Conservation (phyloP, 768 basidiomycete genomes). For the Paxillus involutus region DNA sequence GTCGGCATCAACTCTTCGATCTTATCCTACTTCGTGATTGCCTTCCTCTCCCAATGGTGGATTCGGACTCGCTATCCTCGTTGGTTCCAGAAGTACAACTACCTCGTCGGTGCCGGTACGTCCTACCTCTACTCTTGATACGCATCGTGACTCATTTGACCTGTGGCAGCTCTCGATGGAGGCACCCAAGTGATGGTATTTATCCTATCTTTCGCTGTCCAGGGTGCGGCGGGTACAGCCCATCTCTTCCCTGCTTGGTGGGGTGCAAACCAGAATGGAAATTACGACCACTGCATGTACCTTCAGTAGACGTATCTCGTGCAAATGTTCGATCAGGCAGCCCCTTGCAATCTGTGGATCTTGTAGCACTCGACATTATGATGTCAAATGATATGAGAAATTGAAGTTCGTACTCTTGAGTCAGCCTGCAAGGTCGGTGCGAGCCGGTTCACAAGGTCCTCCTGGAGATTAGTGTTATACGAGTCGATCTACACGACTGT, state of each 20-base stretch:
- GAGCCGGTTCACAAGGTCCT: constrained; percentile 92
- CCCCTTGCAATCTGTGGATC: not conserved
- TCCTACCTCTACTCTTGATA: not conserved
- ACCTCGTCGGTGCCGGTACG: constrained; percentile 41
- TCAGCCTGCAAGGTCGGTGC: constrained; percentile 67
- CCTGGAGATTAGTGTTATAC: constrained; percentile 92
- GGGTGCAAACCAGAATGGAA: constrained; percentile 55
- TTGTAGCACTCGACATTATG: no score
- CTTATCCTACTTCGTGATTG: constrained; percentile 18
- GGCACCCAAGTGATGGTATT: constrained; percentile 55
- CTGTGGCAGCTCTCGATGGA: constrained; percentile 33
- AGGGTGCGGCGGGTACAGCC: constrained; percentile 48
- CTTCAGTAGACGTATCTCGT: constrained; percentile 7
- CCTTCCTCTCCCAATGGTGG: constrained; percentile 39
- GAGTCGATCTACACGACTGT: constrained; percentile 74
- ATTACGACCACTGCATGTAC: constrained; percentile 30
- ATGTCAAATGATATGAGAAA: no score
- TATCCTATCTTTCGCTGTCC: constrained; percentile 48
- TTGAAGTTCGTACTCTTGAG: no score
- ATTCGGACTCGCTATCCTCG: constrained; percentile 34
- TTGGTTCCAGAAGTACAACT: constrained; percentile 40
- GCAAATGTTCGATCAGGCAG: not conserved
- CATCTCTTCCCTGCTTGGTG: constrained; percentile 57
- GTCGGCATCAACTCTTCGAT: constrained; percentile 29
- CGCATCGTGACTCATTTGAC: not conserved